phyloP scores from a whole-genome alignment of 768 basidiomycete species.

The Lepiota venenata region DNA sequence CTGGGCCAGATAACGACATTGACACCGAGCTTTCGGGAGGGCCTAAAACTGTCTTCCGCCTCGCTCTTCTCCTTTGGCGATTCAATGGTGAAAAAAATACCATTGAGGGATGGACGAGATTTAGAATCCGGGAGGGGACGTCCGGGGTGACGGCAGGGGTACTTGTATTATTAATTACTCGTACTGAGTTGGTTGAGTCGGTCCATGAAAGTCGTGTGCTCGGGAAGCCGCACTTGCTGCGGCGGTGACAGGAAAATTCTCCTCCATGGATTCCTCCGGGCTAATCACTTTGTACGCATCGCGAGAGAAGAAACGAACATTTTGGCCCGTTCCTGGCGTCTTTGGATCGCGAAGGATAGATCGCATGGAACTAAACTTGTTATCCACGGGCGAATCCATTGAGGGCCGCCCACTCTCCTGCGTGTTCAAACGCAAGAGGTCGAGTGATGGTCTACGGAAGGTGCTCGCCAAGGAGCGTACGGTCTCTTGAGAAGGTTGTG shows the following conservation, averaged over 20 bases:
- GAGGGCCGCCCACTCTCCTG: slow-evolving; percentile 16
- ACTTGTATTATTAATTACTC: slow-evolving; percentile 22
- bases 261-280: slow-evolving; percentile 57
- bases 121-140: slow-evolving; percentile 28
- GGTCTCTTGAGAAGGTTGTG: slow-evolving; percentile 24
- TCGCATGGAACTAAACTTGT: slow-evolving; percentile 51
- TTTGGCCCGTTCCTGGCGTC: slow-evolving; percentile 75
- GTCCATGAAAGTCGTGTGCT: slow-evolving; percentile 26
- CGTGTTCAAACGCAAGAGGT: slow-evolving; percentile 30
- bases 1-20: slow-evolving; percentile 29
- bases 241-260: slow-evolving; percentile 28
- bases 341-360: slow-evolving; percentile 71
- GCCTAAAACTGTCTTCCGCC: slow-evolving; percentile 6
- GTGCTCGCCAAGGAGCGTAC: slow-evolving; percentile 22
- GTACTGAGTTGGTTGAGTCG: slow-evolving; percentile 25
- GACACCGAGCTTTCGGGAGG: slow-evolving; percentile 23
- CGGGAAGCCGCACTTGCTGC: slow-evolving; percentile 20
- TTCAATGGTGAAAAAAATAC: slow-evolving; percentile 48
- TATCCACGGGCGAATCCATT: slow-evolving; percentile 17
- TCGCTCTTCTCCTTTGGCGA: slow-evolving; percentile 18
- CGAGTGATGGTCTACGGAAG: slow-evolving; percentile 34
- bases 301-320: slow-evolving; percentile 73
- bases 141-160: slow-evolving; percentile 27
- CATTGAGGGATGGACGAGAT: slow-evolving; percentile 41
- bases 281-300: slow-evolving; percentile 64